A percentile compares a stretch with the other conserved stretches of the same genome.
phyloP scores from a whole-genome alignment of 208 protist species.

The Leishmania braziliensis region DNA sequence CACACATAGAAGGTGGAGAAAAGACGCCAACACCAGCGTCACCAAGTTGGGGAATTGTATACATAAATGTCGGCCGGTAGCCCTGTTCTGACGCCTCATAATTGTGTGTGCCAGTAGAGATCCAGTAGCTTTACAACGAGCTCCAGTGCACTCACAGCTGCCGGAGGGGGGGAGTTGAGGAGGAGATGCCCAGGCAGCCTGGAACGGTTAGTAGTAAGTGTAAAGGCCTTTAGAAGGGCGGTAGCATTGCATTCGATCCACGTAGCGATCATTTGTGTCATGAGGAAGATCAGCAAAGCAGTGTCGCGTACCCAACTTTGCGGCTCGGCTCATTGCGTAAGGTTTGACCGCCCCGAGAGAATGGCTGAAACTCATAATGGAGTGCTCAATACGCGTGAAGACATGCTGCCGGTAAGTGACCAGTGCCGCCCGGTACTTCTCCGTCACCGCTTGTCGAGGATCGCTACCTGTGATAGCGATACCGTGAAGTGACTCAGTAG shows the following conservation, averaged over 20 bases:
- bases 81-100: not conserved
- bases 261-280: conserved; percentile 34
- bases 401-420: conserved; percentile 14
- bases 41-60: not conserved
- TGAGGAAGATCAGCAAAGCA: conserved; percentile 10
- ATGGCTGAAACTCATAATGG: conserved; percentile 25
- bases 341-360: conserved; percentile 47
- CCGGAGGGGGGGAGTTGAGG: not conserved
- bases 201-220: conserved; percentile 21
- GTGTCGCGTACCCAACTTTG: not conserved
- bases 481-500: not conserved
- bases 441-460: conserved; percentile 30
- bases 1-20: not conserved
- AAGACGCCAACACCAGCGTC: not conserved
- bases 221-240: conserved; percentile 61
- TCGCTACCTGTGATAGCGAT: conserved; percentile 8
- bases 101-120: not conserved
- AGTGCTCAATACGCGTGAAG: conserved; percentile 3
- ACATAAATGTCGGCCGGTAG: not conserved
- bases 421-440: conserved; percentile 24
- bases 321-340: conserved; percentile 37
- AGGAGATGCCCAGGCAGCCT: not conserved
- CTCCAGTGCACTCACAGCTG: not conserved
- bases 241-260: conserved; percentile 52
- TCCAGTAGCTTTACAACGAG: not conserved